phyloP scores from a whole-genome alignment of 257 asterid species.

The Solanum clarkiae region DNA sequence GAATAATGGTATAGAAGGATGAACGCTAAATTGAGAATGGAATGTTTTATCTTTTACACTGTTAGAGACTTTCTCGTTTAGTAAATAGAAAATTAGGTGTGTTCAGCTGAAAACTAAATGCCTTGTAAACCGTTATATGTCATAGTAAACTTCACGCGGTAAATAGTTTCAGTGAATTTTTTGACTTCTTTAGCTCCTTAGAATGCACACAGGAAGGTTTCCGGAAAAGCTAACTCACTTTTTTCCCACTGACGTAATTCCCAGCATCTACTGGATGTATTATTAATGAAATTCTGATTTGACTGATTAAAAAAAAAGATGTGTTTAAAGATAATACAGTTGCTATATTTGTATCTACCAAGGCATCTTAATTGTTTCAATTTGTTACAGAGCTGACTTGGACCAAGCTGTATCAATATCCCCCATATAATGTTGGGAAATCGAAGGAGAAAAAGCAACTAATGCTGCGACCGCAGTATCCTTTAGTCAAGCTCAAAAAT shows the following conservation, averaged over 20 bases:
- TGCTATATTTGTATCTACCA: not conserved
- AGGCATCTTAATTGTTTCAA: not conserved
- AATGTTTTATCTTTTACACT: not conserved
- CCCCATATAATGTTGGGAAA: conserved; percentile 9
- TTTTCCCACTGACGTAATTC: not conserved
- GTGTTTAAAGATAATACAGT: not conserved
- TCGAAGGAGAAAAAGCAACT: conserved; percentile 13
- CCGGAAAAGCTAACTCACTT: not conserved
- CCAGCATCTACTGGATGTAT: not conserved
- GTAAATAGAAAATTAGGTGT: not conserved
- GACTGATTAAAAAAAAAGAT: not conserved
- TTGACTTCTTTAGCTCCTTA: not conserved
- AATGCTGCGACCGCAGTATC: conserved; percentile 70
- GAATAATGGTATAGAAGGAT: not conserved
- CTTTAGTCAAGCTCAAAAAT: conserved; percentile 21
- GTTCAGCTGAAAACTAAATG: not conserved
- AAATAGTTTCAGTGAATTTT: not conserved
- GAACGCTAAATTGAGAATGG: not conserved
- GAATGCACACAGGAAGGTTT: not conserved
- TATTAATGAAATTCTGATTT: not conserved
- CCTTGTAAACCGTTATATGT: not conserved
- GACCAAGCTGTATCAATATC: conserved; percentile 30
- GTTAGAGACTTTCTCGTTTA: not conserved
- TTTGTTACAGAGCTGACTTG: conserved; percentile 9
- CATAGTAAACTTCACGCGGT: not conserved